Base-by-base conservation (phyloP, 2,329 filamentous ascomycete species). In the Stemphylium lycopersici region DNA sequence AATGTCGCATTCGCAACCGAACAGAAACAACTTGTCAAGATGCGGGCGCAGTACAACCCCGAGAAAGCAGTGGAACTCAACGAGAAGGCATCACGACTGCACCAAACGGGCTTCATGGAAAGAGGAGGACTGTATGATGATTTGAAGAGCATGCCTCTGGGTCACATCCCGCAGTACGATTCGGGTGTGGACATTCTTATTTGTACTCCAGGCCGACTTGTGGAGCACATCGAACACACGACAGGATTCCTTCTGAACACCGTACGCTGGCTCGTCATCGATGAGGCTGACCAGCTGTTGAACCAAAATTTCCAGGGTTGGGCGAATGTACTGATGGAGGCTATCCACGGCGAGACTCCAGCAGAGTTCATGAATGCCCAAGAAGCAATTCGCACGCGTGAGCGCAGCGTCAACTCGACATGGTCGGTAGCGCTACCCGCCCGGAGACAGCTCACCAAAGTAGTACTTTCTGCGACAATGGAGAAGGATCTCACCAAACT, bases 301-400 rank as follows among this genome's bases (percentile, higher is more conserved):
- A 89, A 93, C 38, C 91, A 98, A 73, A 93, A 90, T 68, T 97
- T 95, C 74, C 93, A 97, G 71, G 90, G 93, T 67, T 97, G 93
- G 93, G 80, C 96, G 3, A 85, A 87, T 36, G 78, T 88, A 0
- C 84, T 95, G 6, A 87, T 91, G 66, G 73, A 75, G 18, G 79
- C 79, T 2, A 62, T 85, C 69, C 84, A 87, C 13, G 78, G 79
- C 39, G 80, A 90, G 57, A 74, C 72, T 6, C 64, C 62, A 6
- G 56, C 59, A 2, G 79, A 80, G 37, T 72, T 77, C 2, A 81
- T 81, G 61, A 80, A 81, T 20, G 77, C 80, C 2, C 78, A 84
- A 42, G 82, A 85, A 58, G 79, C 80, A 18, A 79, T 83, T 44
- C 80, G 81, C 49, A 80, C 81, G 69, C 46, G 65, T 34, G 53